phyloP scores from a whole-genome alignment of 139 green algal genomes.

The Diplosphaera chodatii region DNA sequence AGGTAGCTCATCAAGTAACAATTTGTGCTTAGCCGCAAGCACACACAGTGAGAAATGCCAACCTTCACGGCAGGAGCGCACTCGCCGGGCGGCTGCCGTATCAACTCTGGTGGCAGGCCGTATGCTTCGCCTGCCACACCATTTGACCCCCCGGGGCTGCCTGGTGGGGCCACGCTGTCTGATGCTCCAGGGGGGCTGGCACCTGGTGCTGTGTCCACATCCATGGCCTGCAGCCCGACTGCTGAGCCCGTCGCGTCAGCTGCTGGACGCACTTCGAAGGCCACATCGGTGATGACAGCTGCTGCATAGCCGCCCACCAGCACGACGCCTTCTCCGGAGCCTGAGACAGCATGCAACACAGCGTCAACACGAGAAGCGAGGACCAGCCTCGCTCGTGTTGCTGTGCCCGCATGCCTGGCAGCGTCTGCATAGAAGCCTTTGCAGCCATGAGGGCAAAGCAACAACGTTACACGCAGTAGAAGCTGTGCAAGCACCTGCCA shows the following conservation, averaged over 20 bases:
- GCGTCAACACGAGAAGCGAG: too few relatives aligned
- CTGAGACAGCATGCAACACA: not conserved
- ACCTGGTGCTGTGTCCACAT: not conserved
- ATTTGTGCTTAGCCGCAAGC: too few relatives aligned
- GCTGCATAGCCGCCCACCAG: constrained; percentile 4
- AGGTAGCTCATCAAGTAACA: too few relatives aligned
- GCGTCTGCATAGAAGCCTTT: too few relatives aligned
- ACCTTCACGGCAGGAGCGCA: constrained; percentile 14
- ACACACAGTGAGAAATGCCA: not conserved
- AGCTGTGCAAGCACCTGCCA: not conserved
- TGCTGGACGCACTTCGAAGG: not conserved
- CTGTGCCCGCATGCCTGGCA: too few relatives aligned
- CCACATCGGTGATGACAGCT: not conserved
- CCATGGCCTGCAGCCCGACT: not conserved
- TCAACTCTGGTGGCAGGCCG: constrained; percentile 9
- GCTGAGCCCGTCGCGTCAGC: not conserved
- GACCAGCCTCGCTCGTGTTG: too few relatives aligned
- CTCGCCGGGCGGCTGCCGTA: not conserved
- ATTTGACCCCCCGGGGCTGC: not conserved
- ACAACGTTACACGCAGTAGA: too few relatives aligned
- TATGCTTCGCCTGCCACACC: not conserved
- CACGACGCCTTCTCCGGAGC: constrained; percentile 8
- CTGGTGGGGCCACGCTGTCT: too few relatives aligned
- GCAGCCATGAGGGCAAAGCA: too few relatives aligned
- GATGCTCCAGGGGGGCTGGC: not conserved